phyloP scores from a whole-genome alignment of 768 basidiomycete genomes.

The Boletus barrowsii region DNA sequence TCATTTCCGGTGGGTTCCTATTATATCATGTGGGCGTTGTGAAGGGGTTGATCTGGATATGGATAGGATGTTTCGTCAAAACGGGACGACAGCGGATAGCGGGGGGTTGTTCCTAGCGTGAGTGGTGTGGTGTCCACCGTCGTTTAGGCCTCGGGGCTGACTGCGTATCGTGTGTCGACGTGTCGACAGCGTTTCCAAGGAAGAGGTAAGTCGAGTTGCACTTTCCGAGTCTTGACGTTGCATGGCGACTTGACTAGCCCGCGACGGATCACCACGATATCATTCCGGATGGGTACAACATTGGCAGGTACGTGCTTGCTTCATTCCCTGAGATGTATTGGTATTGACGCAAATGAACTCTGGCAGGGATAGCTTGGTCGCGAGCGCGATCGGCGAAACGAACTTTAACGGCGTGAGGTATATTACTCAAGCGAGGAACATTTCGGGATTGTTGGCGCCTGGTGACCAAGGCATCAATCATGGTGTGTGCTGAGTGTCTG shows the following conservation, averaged over 20 bases:
- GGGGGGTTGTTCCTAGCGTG: slow-evolving; percentile 59
- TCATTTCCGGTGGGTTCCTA: slow-evolving; percentile 41
- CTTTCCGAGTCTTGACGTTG: not conserved
- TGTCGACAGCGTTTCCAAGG: slow-evolving; percentile 42
- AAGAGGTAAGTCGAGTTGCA: slow-evolving; percentile 33
- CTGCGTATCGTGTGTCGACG: not conserved
- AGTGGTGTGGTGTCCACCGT: slow-evolving; percentile 14
- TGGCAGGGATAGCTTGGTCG: not conserved
- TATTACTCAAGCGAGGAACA: slow-evolving; percentile 39
- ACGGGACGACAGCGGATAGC: slow-evolving; percentile 49
- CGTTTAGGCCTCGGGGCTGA: not conserved
- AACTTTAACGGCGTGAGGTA: not conserved
- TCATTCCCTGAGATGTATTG: not conserved
- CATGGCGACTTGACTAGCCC: slow-evolving; percentile 16
- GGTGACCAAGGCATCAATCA: slow-evolving; percentile 52
- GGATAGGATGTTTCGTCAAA: slow-evolving; percentile 50
- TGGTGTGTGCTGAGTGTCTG: slow-evolving; percentile 27
- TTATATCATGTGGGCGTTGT: not conserved
- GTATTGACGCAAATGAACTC: not conserved
- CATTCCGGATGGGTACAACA: slow-evolving; percentile 46
- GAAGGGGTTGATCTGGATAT: not conserved
- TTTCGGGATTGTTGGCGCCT: slow-evolving; percentile 52
- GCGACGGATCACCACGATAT: slow-evolving; percentile 38
- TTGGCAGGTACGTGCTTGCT: slow-evolving; percentile 35
- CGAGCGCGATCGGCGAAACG: not conserved